Evolutionary conservation across 2,329 filamentous ascomycete genomes (phyloP).

Genomic region (Conoideocrella luteorostrata): DNA sequence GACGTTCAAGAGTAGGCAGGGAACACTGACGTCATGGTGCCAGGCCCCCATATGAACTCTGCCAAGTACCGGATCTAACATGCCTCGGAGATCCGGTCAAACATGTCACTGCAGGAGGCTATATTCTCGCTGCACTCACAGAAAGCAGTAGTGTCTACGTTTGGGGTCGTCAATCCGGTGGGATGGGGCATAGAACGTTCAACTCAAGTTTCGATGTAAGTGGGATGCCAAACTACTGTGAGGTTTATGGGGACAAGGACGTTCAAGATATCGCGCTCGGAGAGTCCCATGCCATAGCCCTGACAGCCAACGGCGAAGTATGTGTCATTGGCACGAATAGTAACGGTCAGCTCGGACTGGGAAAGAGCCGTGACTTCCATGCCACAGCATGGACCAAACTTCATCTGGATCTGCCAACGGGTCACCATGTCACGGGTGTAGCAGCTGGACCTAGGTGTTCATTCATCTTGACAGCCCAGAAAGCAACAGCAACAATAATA

Average conservation of each 20-base stretch:
- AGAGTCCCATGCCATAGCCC: conserved; percentile 49
- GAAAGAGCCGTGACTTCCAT: conserved; percentile 9
- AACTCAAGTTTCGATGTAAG: no score
- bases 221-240: conserved; percentile 35
- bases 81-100: conserved; percentile 45
- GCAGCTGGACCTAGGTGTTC: conserved; percentile 43
- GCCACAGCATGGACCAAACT: conserved; percentile 31
- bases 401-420: conserved; percentile 18
- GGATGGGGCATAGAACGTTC: conserved; percentile 15
- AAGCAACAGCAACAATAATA: neutral
- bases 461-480: conserved; percentile 36
- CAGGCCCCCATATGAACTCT: conserved; percentile 41
- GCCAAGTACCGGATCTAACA: conserved; percentile 40
- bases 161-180: conserved; percentile 42
- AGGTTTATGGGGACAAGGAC: conserved; percentile 42
- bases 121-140: conserved; percentile 52
- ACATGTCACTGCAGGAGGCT: conserved; percentile 51
- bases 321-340: conserved; percentile 51
- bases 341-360: conserved; percentile 54
- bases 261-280: conserved; percentile 53
- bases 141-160: conserved; percentile 51
- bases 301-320: conserved; percentile 42
- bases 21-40: conserved; percentile 7
- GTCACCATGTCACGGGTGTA: conserved; percentile 32
- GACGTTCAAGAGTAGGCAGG: neutral